Base-by-base conservation (phyloP, 495 filamentous ascomycete genomes). In the Aspergillus bridgeri region DNA sequence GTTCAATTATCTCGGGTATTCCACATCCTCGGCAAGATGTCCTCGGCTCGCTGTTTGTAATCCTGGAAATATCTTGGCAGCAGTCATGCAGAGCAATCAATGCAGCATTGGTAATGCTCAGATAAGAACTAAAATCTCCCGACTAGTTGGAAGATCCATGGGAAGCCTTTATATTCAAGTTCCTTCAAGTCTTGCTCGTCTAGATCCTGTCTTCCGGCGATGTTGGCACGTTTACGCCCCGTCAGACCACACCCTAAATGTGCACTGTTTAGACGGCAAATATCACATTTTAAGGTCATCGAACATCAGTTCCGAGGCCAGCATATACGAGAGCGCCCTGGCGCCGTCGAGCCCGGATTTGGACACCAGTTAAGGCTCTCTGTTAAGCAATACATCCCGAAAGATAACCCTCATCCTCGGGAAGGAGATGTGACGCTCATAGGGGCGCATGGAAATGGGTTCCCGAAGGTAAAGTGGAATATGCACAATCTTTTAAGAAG, bases 351-450 rank as follows among this genome's bases (percentile, higher is more conserved):
- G 13, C 59, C 71, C 52, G 71, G 70, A 18, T 79, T 84, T 51
- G 78, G 86, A 54, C 67, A 71, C 21, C 68, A 79, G 0, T 74
- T 90, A 5, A 61, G 79, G 51, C 72, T 92, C 3, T 78, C 81
- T 42, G 74, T 91, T 25, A 93, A 92, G 70, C 88, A 91, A 67
- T 92, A 92, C 67, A 82, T 76, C 13, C 87, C 88, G 2, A 60
- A 75, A 23, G 75, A 80, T 65, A 86, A 87, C 69, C 71, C 63
- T 0, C 43, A 65, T 48, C 81, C 84, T 0, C 65, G 76, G 48
- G 71, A 74, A 0, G 86, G 85, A 6, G 88, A 90, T 69, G 65
- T 91, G 8, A 91, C 88, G 42, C 82, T 93, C 58, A 80, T 93
- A 62, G 87, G 78, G 27, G 81, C 86, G 11, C 87, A 90, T 69